Conservation (phyloP, 495 filamentous ascomycete species). For the Geopyxis carbonaria region DNA sequence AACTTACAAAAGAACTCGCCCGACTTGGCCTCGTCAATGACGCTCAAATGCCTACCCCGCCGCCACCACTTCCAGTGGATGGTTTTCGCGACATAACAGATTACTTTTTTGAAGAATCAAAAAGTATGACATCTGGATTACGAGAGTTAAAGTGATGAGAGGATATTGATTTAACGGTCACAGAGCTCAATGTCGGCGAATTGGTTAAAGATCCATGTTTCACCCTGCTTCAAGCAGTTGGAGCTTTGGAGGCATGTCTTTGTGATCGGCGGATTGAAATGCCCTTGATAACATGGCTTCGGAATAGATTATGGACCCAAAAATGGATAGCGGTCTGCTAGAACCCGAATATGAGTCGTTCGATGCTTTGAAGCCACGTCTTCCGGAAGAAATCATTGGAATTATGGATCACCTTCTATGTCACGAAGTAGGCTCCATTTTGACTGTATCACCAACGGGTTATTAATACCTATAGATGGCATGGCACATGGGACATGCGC, state of each 20-base stretch:
- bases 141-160: neutral
- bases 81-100: slow-evolving; percentile 50
- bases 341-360: slow-evolving; percentile 64
- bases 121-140: slow-evolving; percentile 35
- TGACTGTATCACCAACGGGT: neutral
- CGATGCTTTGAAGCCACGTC: slow-evolving; percentile 35
- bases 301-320: slow-evolving; percentile 83
- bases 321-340: slow-evolving; percentile 90
- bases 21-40: slow-evolving; percentile 17
- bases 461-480: slow-evolving; percentile 46
- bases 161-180: slow-evolving; percentile 4
- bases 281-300: slow-evolving; percentile 2
- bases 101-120: slow-evolving; percentile 52
- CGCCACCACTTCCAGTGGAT: slow-evolving; percentile 13
- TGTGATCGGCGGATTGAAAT: neutral
- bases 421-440: slow-evolving; percentile 72
- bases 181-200: slow-evolving; percentile 61
- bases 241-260: slow-evolving; percentile 68
- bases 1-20: slow-evolving; percentile 11
- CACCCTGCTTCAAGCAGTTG: slow-evolving; percentile 83
- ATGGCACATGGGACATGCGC: slow-evolving; percentile 87
- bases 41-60: slow-evolving; percentile 6
- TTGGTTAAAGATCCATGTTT: slow-evolving; percentile 89
- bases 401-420: slow-evolving; percentile 89
- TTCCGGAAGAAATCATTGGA: slow-evolving; percentile 65